Conservation (phyloP, 2,329 filamentous ascomycete species). For the Paecilomyces variotii region DNA sequence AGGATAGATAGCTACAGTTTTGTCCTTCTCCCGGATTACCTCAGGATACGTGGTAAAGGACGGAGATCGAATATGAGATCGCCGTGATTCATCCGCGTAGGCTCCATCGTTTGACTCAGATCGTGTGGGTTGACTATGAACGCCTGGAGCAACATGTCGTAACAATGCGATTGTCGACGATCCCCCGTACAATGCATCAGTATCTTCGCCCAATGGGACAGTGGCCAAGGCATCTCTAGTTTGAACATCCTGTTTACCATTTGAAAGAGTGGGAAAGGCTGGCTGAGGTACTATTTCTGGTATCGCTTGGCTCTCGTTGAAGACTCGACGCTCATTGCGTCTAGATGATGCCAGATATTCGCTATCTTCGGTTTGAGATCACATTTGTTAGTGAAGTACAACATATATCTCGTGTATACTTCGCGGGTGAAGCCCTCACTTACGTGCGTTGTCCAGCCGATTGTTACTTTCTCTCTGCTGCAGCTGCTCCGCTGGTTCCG, state of each 20-base stretch:
- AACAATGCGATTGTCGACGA: neutral
- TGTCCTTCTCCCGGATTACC: neutral
- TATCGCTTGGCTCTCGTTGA: neutral
- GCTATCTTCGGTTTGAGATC: neutral
- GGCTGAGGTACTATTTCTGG: neutral
- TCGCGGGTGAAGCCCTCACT: neutral
- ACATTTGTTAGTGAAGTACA: neutral
- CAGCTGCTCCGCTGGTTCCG: neutral
- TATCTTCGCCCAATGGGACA: neutral
- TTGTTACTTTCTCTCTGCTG: neutral
- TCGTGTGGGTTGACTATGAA: neutral
- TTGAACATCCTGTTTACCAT: neutral
- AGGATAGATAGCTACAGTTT: neutral
- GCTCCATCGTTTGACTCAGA: neutral
- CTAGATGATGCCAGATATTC: neutral
- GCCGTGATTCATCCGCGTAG: neutral
- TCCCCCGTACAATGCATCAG: neutral
- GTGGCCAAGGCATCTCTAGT: neutral
- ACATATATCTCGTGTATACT: neutral
- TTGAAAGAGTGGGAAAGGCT: neutral
- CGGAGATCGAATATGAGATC: neutral
- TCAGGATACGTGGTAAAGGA: neutral
- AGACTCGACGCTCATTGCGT: neutral
- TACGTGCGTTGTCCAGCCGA: neutral
- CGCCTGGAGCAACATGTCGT: neutral